Percentiles rank a stretch among this genome's conserved stretches.
These are phyloP conservation scores for Medicago arabica DNA, from an alignment of 306 rosid genomes.

Conservation along the genomic window DNA sequence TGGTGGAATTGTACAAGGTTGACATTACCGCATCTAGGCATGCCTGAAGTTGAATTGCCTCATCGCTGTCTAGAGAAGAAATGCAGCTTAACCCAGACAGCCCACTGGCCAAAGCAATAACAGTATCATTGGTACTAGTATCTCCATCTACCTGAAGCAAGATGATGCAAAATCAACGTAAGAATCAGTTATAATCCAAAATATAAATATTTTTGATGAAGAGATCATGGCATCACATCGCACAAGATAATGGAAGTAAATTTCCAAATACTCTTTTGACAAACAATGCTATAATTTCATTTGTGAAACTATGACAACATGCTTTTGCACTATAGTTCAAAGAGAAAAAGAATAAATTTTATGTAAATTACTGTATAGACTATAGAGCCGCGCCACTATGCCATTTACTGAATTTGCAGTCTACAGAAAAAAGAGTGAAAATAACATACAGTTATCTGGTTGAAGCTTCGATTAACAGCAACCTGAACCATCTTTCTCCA, in stretches of 20 bases:
- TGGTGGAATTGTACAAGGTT: constrained; percentile 29
- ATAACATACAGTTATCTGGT: constrained; percentile 84
- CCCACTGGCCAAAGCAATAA: constrained; percentile 94
- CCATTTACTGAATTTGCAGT: constrained; percentile 19
- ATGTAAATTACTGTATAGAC: background rate
- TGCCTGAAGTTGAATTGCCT: constrained; percentile 82
- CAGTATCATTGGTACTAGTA: constrained; percentile 94
- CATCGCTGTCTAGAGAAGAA: constrained; percentile 64
- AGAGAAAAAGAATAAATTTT: constrained; percentile 20
- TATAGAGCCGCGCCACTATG: background rate
- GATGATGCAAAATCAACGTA: constrained; percentile 17
- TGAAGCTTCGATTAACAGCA: constrained; percentile 91
- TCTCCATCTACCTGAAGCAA: constrained; percentile 92
- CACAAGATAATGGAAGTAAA: constrained; percentile 17
- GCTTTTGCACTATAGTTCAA: constrained; percentile 18
- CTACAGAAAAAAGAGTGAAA: constrained; percentile 30
- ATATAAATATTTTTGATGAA: background rate
- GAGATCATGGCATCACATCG: constrained; percentile 13
- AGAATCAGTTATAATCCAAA: constrained; percentile 31
- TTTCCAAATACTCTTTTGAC: constrained; percentile 8
- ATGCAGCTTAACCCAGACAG: constrained; percentile 68
- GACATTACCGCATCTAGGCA: constrained; percentile 77
- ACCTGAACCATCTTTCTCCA: constrained; percentile 92
- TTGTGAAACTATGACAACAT: constrained; percentile 2
- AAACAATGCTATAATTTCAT: constrained; percentile 34